Evolutionary conservation across 768 basidiomycete genomes (phyloP), one percentile per base, ranked within the genome.

Genomic region (Favolaschia claudopus): DNA sequence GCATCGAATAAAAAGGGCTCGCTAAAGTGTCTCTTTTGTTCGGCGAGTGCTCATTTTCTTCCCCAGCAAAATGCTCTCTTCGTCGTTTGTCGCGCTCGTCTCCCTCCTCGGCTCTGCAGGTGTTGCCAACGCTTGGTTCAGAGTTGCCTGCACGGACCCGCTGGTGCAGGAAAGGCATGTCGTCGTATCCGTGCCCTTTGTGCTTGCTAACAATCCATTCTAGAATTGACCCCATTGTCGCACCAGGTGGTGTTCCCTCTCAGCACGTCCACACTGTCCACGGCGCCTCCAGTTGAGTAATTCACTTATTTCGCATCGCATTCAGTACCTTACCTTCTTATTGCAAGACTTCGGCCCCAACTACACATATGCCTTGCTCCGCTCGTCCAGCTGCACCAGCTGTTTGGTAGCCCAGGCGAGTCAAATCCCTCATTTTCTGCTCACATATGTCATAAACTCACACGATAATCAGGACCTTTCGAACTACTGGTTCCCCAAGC

Each of bases 401-500:
- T 80, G 79, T 49, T 51, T 71, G 24, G 76, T 80, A 12, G 51
- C 69, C 13, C 70, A 77, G 59, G 76, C 74, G 51, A 38, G 60
- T 33, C 24, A 9, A 1, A 19, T 12, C 19, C 34, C 19, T 31
- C 19, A 7, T 14, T 13, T 34, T 33, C 32, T 19, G 24, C 34
- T 31, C 10, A 52, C 14, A 6, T 42, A 49, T 20, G 54, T 25
- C 39, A n/a, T n/a, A n/a, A n/a, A n/a, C 36, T 20, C 22, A 12
- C 0, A 14, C n/a, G 4, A 3, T 20, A 9, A n/a, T 17, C 46
- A 79, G 74, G 77, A 80, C 54, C 52, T 72, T 6, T 76, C 77
- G 8, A 77, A 78, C 56, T 79, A 79, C 60, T 79, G 79, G 77
- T 78, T 79, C 61, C 74, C 78, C 9, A 78, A 76, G 61, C 66